These are phyloP conservation scores for Salix viminalis DNA, from an alignment of 345 rosid species.

Conservation along the genomic window DNA sequence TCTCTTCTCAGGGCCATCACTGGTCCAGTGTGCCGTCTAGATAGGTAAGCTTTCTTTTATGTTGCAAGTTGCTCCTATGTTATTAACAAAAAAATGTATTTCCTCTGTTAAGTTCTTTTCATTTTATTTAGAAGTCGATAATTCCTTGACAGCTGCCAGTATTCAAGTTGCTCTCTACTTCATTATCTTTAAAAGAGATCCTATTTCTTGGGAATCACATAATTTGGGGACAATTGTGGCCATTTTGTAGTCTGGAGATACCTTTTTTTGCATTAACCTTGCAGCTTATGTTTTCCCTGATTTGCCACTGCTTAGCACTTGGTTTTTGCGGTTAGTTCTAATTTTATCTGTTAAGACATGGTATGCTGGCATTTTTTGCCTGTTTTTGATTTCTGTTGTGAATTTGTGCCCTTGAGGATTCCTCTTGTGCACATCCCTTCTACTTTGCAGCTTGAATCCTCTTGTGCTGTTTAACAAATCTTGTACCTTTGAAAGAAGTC, in stretches of 20 bases:
- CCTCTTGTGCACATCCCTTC: not conserved
- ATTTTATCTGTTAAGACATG: not conserved
- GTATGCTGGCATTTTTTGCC: not conserved
- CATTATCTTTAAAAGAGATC: not conserved
- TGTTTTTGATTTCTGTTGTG: not conserved
- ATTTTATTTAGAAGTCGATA: not conserved
- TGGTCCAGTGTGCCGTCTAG: constrained; percentile 62
- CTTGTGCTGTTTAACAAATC: not conserved
- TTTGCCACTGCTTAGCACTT: not conserved
- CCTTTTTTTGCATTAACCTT: not conserved
- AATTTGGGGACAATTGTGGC: not conserved
- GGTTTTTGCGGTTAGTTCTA: not conserved
- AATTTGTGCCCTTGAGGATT: not conserved
- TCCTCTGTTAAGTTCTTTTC: not conserved
- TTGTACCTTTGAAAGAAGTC: not conserved
- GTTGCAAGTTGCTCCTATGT: not conserved
- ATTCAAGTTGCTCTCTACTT: not conserved
- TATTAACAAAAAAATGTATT: not conserved
- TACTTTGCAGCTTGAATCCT: not conserved
- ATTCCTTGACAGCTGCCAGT: not conserved
- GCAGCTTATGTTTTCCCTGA: not conserved
- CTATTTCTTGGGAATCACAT: not conserved
- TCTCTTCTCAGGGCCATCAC: constrained; percentile 57
- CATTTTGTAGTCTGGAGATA: not conserved
- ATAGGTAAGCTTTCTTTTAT: constrained; percentile 45